A percentile compares a stretch with the other conserved stretches of the same genome.
Evolutionary conservation across 306 rosid genomes (phyloP).

Genomic region (Cicer chorassanicum): DNA sequence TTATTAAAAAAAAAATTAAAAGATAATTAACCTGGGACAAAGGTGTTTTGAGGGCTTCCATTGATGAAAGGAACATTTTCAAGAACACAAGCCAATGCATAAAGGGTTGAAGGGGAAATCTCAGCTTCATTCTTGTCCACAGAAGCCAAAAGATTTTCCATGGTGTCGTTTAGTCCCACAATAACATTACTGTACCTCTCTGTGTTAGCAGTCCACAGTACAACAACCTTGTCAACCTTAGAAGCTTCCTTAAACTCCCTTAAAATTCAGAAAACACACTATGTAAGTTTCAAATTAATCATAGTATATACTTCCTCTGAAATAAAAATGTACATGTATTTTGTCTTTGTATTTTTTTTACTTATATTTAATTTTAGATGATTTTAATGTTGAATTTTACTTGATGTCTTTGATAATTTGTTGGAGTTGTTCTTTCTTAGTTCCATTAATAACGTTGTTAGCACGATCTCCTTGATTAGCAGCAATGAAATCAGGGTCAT

Average conservation of each 20-base stretch:
- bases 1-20: neutral
- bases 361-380: neutral
- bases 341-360: too few species aligned
- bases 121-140: slow-evolving; percentile 86
- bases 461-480: slow-evolving; percentile 94
- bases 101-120: slow-evolving; percentile 95
- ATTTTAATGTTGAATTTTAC: slow-evolving; percentile 42
- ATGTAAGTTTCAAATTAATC: slow-evolving; percentile 34
- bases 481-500: slow-evolving; percentile 89
- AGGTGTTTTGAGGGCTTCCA: slow-evolving; percentile 98
- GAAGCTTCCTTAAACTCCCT: slow-evolving; percentile 89
- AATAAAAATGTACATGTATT: too few species aligned
- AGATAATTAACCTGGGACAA: slow-evolving; percentile 71
- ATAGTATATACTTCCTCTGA: neutral
- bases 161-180: slow-evolving; percentile 87
- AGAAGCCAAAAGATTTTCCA: slow-evolving; percentile 78
- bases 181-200: slow-evolving; percentile 88
- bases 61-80: slow-evolving; percentile 93
- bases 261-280: neutral
- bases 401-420: slow-evolving; percentile 83
- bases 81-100: slow-evolving; percentile 78
- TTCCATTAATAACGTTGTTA: slow-evolving; percentile 84
- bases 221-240: slow-evolving; percentile 88
- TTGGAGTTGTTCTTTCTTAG: slow-evolving; percentile 84
- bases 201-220: slow-evolving; percentile 98